Conservation (phyloP, 192 early-diverging fungal genomes). For the Entomortierella parvispora region DNA sequence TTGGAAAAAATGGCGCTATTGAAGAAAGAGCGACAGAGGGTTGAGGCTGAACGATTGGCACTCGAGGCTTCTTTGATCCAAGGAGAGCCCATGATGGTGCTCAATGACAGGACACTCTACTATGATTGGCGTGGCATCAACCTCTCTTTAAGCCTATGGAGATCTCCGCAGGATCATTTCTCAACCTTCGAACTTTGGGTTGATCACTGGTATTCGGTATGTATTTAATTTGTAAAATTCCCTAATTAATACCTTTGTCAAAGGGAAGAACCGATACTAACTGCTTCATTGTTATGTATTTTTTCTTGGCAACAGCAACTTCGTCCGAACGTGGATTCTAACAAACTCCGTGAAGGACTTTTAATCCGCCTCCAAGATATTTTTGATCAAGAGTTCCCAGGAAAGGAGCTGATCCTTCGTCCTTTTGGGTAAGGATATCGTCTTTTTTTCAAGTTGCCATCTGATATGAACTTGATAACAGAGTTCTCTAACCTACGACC, state of each 20-base stretch:
- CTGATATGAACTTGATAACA: not conserved
- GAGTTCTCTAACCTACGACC: not conserved
- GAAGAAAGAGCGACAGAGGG: not conserved
- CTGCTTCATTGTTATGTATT: not conserved
- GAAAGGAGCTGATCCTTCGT: conserved; percentile 9
- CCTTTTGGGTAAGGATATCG: conserved; percentile 33
- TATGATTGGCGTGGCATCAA: conserved; percentile 32
- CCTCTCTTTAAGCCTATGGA: conserved; percentile 19
- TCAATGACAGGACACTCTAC: not conserved
- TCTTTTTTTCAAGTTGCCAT: not conserved
- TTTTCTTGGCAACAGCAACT: conserved; percentile 1
- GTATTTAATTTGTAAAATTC: not conserved
- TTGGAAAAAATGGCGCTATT: no score
- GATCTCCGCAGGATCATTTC: not conserved
- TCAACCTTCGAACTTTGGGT: conserved; percentile 3
- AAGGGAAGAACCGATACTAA: no score
- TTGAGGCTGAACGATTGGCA: conserved; percentile 6
- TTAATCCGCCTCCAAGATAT: conserved; percentile 10
- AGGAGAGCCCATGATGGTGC: conserved; percentile 2
- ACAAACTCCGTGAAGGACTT: not conserved
- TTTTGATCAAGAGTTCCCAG: conserved; percentile 27
- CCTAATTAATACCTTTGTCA: no score
- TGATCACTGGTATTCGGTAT: conserved; percentile 15
- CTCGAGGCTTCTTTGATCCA: conserved; percentile 1
- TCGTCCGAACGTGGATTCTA: not conserved